Conservation (phyloP, 768 basidiomycete genomes). For the Phlegmacium glaucopus region DNA sequence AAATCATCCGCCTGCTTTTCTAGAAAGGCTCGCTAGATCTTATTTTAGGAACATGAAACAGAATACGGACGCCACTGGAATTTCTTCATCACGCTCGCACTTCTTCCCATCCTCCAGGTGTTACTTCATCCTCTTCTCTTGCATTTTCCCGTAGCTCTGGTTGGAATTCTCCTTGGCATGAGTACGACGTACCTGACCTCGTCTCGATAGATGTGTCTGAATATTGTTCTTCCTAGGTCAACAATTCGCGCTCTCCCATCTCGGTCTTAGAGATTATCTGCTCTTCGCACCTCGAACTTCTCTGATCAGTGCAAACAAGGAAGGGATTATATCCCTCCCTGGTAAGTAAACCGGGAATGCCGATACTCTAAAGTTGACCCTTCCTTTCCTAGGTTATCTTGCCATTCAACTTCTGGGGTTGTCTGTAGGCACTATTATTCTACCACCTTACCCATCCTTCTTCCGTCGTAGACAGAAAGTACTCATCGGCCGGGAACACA, state of each 20-base stretch:
- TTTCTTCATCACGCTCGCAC: slow-evolving; percentile 91
- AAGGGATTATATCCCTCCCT: slow-evolving; percentile 79
- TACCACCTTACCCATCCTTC: slow-evolving; percentile 70
- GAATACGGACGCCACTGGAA: slow-evolving; percentile 99
- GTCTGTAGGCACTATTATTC: slow-evolving; percentile 73
- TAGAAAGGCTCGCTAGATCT: not conserved
- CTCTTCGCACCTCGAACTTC: slow-evolving; percentile 60
- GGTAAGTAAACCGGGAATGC: slow-evolving; percentile 36
- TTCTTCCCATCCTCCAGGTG: slow-evolving; percentile 73
- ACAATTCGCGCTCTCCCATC: slow-evolving; percentile 55
- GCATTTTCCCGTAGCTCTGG: slow-evolving; percentile 50
- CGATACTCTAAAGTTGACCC: not conserved
- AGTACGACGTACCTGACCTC: slow-evolving; percentile 28
- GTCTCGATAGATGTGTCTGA: not conserved
- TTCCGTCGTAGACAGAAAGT: slow-evolving; percentile 54
- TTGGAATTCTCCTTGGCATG: slow-evolving; percentile 60
- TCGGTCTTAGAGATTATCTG: slow-evolving; percentile 60
- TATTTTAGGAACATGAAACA: slow-evolving; percentile 77
- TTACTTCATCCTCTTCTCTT: slow-evolving; percentile 64
- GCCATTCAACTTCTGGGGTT: slow-evolving; percentile 87
- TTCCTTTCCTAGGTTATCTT: slow-evolving; percentile 62
- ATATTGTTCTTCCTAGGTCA: slow-evolving; percentile 51
- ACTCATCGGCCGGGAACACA: slow-evolving; percentile 7
- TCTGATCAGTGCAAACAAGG: slow-evolving; percentile 82
- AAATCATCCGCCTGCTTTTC: slow-evolving; percentile 18